Evolutionary conservation across 1,284 basidiomycete genomes (phyloP), one percentile per base, ranked within the genome.

Genomic region (Ceratobasidium sp.): DNA sequence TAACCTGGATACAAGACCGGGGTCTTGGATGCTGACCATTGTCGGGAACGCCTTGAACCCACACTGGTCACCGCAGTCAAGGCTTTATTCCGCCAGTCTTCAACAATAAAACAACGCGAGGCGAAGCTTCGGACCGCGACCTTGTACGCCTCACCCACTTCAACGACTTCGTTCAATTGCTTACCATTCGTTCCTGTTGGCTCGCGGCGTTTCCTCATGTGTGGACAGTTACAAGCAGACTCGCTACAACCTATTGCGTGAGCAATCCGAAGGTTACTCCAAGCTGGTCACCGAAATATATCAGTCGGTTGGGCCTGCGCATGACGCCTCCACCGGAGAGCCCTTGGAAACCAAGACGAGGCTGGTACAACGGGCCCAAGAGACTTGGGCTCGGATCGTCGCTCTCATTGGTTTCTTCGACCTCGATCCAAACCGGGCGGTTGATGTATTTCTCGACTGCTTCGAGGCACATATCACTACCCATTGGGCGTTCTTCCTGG

Each of bases 191-290:
- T 31, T 62, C 29, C 32, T 55, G n/a, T 29, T 74, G 56, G 49
- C 13, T 52, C 35, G 42, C 40, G 34, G 15, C 27, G 35, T 32
- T 13, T 57, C 25, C 29, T 15, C 34, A 32, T 60, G 42, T 25
- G 65, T 65, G 38, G 31, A 54, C 74, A 93, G 91, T 79, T 99
- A 96, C 84, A 98, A 96, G 78, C 97, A 99, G 79, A 95, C 95
- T 80, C 98, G 98, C 79, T 98, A 95, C 83, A 99, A 99, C 76
- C 85, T 99, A 35, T 85, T 98, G 10, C 91, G 97, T 45, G 97
- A 99, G 80, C 94, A 97, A 74, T 96, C 94, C 0, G 96, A 99
- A 81, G 97, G 97, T 4, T 99, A 95, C 80, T 93, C 93, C 75
- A 95, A 96, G 76, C 86, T 99, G 38, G 87, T 91, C 34, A 87